Evolutionary conservation across 768 basidiomycete species (phyloP).

Genomic region (Russula virescens): DNA sequence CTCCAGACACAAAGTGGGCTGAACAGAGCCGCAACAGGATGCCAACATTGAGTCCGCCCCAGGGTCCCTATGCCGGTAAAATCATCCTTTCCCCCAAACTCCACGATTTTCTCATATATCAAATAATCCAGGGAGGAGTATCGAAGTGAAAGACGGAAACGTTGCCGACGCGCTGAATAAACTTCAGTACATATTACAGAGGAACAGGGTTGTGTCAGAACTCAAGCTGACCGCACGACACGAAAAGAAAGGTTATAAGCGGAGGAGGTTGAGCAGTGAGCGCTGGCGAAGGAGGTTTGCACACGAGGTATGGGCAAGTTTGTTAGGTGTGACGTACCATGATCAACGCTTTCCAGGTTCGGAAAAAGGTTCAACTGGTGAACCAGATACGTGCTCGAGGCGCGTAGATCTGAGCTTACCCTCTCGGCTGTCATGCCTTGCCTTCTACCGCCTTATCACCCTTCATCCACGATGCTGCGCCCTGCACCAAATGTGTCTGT

Average conservation of each 20-base stretch:
- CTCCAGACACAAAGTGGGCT: slow-evolving; percentile 14
- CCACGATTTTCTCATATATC: slow-evolving; percentile 9
- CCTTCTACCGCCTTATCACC: slow-evolving; percentile 5
- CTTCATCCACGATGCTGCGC: slow-evolving; percentile 13
- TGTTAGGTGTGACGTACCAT: slow-evolving; percentile 17
- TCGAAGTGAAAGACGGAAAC: slow-evolving; percentile 40
- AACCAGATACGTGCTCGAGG: slow-evolving; percentile 72
- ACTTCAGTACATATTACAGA: slow-evolving; percentile 46
- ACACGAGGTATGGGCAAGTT: slow-evolving; percentile 51
- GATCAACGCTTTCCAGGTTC: slow-evolving; percentile 48
- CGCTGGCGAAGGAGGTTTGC: slow-evolving; percentile 79
- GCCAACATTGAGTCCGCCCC: background rate
- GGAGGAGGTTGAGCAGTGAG: slow-evolving; percentile 65
- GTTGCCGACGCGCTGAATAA: slow-evolving; percentile 43
- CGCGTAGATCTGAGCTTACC: slow-evolving; percentile 38
- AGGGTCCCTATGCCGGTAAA: slow-evolving; percentile 21
- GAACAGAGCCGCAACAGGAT: slow-evolving; percentile 11
- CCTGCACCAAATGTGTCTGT: slow-evolving; percentile 2
- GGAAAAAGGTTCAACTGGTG: slow-evolving; percentile 77
- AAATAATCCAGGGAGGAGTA: slow-evolving; percentile 57
- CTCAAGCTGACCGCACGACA: slow-evolving; percentile 52
- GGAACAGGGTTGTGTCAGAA: slow-evolving; percentile 52
- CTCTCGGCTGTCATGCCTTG: slow-evolving; percentile 4
- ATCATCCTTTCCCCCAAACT: background rate
- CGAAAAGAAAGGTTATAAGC: slow-evolving; percentile 78